Evolutionary conservation across 108 stramenopile genomes (phyloP), one percentile per base, ranked within the genome.

Genomic region (Ochromonas danica): DNA sequence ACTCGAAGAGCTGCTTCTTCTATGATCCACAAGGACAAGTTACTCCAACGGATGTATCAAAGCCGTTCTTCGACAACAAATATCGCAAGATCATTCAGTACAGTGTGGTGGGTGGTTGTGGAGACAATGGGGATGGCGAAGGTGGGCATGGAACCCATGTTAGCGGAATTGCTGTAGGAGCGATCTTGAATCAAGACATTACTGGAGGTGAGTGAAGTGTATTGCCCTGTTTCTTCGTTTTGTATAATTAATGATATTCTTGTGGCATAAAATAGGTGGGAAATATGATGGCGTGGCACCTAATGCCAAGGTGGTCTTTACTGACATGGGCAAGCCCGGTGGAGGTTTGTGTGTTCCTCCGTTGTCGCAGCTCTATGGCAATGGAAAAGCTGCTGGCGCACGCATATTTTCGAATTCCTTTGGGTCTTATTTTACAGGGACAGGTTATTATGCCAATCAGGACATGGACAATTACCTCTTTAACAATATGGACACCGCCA

Each of bases 61-160:
- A 6, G 6, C 45, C 45, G 6, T 51, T 14, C 22, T 51, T 51
- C 45, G 22, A 51, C 45, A 14, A 14, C 45, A 51, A 14, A 22
- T 51, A 51, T 22, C 6, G 45, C 14, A 51, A 51, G 22, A 22
- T 51, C 6, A 51, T 51, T 22, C 45, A 51, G 22, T 51, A 51
- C 22, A 22, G 14, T 14, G 6, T 14, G 6, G 22, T 14, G 6
- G 14, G 14, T 51, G 25, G 31, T 36, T 22, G 63, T 10, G 63
- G 63, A 3, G 63, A 67, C 25, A 28, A 22, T 14, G 6, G 6
- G 6, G 63, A 67, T 67, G 25, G 3, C 31, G 35, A 36, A 35
- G 17, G 10, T 35, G 63, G 63, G 25, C 63, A 67, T 67, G 63
- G 63, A 31, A 67, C 63, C 63, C 63, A 67, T 67, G 63, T 67